phyloP scores from a whole-genome alignment of 1,284 basidiomycete genomes.

The Porogramme epimiltina region DNA sequence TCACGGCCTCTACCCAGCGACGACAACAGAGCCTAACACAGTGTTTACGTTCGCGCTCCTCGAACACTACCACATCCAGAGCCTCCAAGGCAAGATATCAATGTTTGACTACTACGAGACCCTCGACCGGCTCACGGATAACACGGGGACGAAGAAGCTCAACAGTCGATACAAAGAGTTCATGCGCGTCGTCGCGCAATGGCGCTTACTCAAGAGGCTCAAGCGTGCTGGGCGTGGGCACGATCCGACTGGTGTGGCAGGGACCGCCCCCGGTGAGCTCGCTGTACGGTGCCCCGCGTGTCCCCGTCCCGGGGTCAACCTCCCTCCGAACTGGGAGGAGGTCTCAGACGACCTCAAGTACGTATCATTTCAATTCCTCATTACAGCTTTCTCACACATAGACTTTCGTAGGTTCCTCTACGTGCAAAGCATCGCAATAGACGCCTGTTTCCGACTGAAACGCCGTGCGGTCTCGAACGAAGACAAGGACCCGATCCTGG shows the following conservation, averaged over 20 bases:
- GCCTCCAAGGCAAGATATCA: constrained; percentile 13
- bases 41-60: constrained; percentile 16
- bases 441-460: constrained; percentile 35
- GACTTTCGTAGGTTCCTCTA: constrained; percentile 24
- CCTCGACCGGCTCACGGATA: constrained; percentile 17
- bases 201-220: constrained; percentile 22
- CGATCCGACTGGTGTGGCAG: constrained; percentile 12
- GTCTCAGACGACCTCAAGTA: constrained; percentile 3
- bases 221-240: constrained; percentile 25
- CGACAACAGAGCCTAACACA: constrained; percentile 12
- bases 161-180: constrained; percentile 22
- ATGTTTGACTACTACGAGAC: constrained; percentile 22
- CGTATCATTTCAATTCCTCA: not conserved
- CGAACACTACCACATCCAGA: constrained; percentile 18
- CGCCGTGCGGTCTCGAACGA: constrained; percentile 19
- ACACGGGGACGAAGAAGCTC: constrained; percentile 3
- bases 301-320: constrained; percentile 30
- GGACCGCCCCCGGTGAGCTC: constrained; percentile 20
- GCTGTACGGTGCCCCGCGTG: constrained; percentile 33
- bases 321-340: constrained; percentile 29
- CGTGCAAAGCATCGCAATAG: constrained; percentile 24
- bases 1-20: constrained; percentile 15
- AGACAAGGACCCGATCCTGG: constrained; percentile 26
- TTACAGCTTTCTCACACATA: not conserved
- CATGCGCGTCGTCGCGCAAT: constrained; percentile 19